Base-by-base conservation (phyloP, 495 filamentous ascomycete genomes). In the Hyaloscypha finlandica region DNA sequence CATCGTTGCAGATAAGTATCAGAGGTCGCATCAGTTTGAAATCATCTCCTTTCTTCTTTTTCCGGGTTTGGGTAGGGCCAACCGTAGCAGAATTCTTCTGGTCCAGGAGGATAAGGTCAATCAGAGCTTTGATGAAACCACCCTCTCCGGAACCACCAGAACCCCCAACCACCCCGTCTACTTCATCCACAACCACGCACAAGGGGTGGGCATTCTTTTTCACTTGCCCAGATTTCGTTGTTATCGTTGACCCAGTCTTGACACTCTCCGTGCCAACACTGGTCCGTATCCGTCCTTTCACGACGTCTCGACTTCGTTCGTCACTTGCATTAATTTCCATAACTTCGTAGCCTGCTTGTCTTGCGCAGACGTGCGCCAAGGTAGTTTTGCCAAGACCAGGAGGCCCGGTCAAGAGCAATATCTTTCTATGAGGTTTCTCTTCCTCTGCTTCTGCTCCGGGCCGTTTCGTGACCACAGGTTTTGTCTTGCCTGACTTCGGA, bases 381-480 rank as follows among this genome's bases (percentile, higher is more conserved):
- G 95, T 99, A 0, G 95, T 99, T 80, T 99, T 99, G 14, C 95
- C 95, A 16, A 99, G 81, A 5, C 95, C 95, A 2, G 95, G 94
- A 8, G 94, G 92, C 0, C 95, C 95, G 45, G 93, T 92, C 2
- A 99, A 79, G 71, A 99, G 81, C 37, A 99, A 80, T 32, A 99
- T 92, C 75, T 97, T 98, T 62, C 89, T 82, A 68, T 94, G 91
- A 20, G 85, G 78, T 57, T 83, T 87, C 71, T 92, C 90, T 63
- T 92, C 86, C 30, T 88, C 85, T 1, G 77, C 78, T 64, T 83
- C 81, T 35, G 69, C 69, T 16, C 74, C 75, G 5, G 73, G 75
- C 12, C 73, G 73, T 61, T 78, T 76, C 45, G 66, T 48, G 6
- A 68, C 67, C 3, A 60, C 37, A 0, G 79, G 72, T 63, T 86